Conservation (phyloP, 2,329 filamentous ascomycete species). For the Fusarium sp. region DNA sequence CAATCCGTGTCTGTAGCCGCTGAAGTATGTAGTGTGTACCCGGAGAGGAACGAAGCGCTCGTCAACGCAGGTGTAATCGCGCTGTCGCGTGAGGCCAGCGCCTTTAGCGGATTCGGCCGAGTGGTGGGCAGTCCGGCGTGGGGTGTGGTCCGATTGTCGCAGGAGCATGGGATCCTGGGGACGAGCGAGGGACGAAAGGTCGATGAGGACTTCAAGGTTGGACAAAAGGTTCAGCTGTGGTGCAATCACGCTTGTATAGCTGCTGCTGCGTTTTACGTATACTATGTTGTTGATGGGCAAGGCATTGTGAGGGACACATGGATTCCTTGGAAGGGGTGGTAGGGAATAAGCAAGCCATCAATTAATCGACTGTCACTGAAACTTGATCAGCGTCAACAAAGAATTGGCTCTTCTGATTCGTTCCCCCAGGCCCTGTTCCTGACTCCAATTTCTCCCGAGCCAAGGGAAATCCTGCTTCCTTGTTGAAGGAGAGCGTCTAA, state of each 20-base stretch:
- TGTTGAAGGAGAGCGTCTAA: neutral
- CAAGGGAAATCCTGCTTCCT: slow-evolving; percentile 38
- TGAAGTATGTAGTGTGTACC: slow-evolving; percentile 53
- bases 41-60: slow-evolving; percentile 51
- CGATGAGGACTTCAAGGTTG: slow-evolving; percentile 46
- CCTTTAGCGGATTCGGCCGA: slow-evolving; percentile 44
- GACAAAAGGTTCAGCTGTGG: slow-evolving; percentile 46
- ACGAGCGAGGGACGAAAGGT: slow-evolving; percentile 34
- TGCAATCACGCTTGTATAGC: slow-evolving; percentile 52
- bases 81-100: slow-evolving; percentile 48
- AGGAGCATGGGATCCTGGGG: slow-evolving; percentile 52
- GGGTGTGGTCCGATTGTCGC: slow-evolving; percentile 49
- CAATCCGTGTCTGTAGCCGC: slow-evolving; percentile 46
- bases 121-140: slow-evolving; percentile 44
- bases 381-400: slow-evolving; percentile 2
- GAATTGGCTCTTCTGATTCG: slow-evolving; percentile 27
- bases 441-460: slow-evolving; percentile 27
- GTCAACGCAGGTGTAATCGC: slow-evolving; percentile 51
- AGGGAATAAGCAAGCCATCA: slow-evolving; percentile 1
- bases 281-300: slow-evolving; percentile 50
- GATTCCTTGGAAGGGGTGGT: slow-evolving; percentile 52
- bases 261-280: slow-evolving; percentile 49
- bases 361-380: neutral
- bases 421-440: slow-evolving; percentile 21
- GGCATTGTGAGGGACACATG: slow-evolving; percentile 48